Conservation (phyloP, 139 green algal species). For the Tetraselmis striata region DNA sequence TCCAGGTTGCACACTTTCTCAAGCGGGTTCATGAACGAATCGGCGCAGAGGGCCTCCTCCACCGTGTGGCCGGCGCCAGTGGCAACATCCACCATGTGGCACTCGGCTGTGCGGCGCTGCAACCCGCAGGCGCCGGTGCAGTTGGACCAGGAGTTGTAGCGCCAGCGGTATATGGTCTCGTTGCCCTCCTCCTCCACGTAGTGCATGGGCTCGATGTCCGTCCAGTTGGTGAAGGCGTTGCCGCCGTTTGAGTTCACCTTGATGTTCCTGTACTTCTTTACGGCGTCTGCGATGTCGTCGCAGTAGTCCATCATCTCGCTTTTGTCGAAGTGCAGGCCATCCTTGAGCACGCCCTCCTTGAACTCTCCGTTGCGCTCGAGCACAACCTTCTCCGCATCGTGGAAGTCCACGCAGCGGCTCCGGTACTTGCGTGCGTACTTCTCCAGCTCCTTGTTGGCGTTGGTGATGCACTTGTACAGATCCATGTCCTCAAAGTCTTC, state of each 20-base stretch:
- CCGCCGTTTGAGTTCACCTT: neutral
- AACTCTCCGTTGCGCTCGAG: neutral
- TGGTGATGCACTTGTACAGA: neutral
- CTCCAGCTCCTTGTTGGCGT: neutral
- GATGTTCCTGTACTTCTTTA: neutral
- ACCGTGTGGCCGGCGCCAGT: neutral
- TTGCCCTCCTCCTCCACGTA: neutral
- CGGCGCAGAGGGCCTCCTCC: neutral
- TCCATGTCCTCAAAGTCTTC: neutral
- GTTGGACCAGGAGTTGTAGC: neutral
- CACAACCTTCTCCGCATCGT: neutral
- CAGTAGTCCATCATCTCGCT: neutral
- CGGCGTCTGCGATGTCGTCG: neutral
- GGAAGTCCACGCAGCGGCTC: neutral
- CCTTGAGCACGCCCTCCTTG: neutral
- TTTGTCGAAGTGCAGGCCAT: neutral
- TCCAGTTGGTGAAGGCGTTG: neutral
- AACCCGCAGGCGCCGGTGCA: neutral
- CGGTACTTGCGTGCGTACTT: neutral
- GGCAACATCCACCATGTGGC: neutral
- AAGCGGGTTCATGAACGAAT: neutral
- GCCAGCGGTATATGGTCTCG: neutral
- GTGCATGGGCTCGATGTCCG: neutral
- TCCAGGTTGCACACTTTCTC: neutral
- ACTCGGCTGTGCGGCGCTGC: neutral